Conservation (phyloP, 495 filamentous ascomycete species). For the Daldinia childiae region DNA sequence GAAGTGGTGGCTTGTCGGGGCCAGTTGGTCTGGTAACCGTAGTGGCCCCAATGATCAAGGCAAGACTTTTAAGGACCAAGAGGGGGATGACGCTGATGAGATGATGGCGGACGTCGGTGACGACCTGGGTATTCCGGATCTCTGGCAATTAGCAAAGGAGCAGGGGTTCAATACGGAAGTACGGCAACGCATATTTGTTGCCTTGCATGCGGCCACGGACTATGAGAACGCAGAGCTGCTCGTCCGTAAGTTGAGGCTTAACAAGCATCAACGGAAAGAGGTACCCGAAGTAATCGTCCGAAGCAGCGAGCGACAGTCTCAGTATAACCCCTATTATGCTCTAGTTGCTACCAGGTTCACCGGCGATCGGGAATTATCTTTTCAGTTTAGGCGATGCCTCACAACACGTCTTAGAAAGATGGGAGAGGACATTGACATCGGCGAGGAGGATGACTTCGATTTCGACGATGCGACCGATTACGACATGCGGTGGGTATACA, state of each 20-base stretch:
- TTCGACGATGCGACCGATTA: constrained; percentile 59
- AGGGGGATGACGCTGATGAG: constrained; percentile 42
- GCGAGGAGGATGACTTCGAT: constrained; percentile 60
- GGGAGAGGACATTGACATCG: constrained; percentile 74
- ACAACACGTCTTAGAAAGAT: constrained; percentile 90
- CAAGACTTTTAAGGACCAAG: constrained; percentile 36
- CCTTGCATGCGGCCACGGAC: constrained; percentile 87
- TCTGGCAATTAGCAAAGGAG: constrained; percentile 77
- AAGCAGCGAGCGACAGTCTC: constrained; percentile 82
- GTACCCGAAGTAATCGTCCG: constrained; percentile 88
- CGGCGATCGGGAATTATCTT: constrained; percentile 72
- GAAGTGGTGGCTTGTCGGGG: constrained; percentile 98
- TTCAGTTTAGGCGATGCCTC: constrained; percentile 84
- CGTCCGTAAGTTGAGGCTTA: constrained; percentile 82
- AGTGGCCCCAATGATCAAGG: constrained; percentile 42
- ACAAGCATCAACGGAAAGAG: constrained; percentile 84
- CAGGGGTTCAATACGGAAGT: constrained; percentile 96
- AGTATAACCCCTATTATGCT: constrained; percentile 93
- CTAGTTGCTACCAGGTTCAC: constrained; percentile 81
- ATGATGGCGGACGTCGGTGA: constrained; percentile 54
- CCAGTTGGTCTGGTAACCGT: constrained; percentile 77
- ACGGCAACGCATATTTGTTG: constrained; percentile 89
- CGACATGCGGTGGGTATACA: constrained; percentile 76
- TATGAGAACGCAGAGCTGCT: constrained; percentile 82
- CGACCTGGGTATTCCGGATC: constrained; percentile 67